Conservation (phyloP, 192 early-diverging fungal species). For the Backusella macrospora region DNA sequence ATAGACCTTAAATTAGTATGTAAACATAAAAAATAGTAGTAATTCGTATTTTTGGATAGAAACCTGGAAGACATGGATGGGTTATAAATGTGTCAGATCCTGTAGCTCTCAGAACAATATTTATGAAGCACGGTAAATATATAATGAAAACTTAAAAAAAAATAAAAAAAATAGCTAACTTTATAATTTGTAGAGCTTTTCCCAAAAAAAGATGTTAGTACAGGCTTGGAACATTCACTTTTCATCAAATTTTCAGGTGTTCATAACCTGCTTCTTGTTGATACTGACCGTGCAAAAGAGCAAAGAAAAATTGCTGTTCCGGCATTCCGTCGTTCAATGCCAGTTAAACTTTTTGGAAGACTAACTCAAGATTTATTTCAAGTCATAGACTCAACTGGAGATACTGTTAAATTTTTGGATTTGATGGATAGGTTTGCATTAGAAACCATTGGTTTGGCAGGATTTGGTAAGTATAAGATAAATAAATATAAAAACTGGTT, state of each 20-base stretch:
- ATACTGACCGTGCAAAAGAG: not conserved
- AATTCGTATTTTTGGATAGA: not conserved
- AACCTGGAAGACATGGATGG: conserved; percentile 2
- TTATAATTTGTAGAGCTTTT: conserved; percentile 16
- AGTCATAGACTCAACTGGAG: conserved; percentile 1
- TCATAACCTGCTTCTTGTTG: conserved; percentile 1
- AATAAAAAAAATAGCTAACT: not conserved
- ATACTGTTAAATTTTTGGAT: conserved; percentile 14
- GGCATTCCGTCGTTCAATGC: conserved; percentile 35
- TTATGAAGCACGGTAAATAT: conserved; percentile 11
- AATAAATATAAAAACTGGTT: too few relatives aligned
- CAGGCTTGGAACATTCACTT: not conserved
- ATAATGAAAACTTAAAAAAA: not conserved
- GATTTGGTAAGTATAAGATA: too few relatives aligned
- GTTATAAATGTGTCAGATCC: conserved; percentile 8
- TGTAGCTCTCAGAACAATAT: conserved; percentile 2
- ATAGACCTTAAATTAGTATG: not conserved
- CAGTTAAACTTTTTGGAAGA: conserved; percentile 26
- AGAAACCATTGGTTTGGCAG: conserved; percentile 35
- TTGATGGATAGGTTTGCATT: conserved; percentile 29
- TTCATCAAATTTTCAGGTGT: conserved; percentile 5
- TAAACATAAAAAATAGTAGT: not conserved
- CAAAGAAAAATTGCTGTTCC: conserved; percentile 23
- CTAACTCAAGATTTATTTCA: conserved; percentile 24
- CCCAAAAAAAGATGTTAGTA: conserved; percentile 7